phyloP scores from a whole-genome alignment of 495 filamentous ascomycete genomes.

The Aspergillus affinis region DNA sequence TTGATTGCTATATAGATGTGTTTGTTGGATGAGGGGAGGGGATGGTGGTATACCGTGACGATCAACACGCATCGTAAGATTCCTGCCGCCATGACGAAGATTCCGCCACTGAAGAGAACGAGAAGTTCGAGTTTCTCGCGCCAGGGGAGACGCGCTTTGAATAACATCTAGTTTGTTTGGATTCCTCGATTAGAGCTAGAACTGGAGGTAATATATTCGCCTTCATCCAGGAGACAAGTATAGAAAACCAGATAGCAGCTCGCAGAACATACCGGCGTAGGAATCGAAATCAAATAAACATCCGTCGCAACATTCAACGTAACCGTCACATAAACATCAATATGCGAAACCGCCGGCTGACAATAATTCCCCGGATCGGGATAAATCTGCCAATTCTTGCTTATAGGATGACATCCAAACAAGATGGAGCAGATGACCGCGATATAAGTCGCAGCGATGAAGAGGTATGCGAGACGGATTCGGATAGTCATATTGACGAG shows the following conservation, averaged over 20 bases:
- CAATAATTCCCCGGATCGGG: conserved; percentile 55
- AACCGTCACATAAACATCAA: conserved; percentile 49
- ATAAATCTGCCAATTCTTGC: conserved; percentile 59
- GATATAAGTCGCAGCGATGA: conserved; percentile 55
- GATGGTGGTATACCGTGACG: conserved; percentile 39
- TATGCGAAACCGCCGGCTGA: conserved; percentile 48
- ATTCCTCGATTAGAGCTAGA: neutral
- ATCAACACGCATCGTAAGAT: conserved; percentile 60
- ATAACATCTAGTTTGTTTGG: conserved; percentile 45
- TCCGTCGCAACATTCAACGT: conserved; percentile 54
- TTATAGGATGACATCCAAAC: conserved; percentile 51
- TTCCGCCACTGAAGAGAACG: conserved; percentile 57
- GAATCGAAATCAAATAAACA: conserved; percentile 56
- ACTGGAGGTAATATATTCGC: neutral
- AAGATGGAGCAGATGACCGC: conserved; percentile 53
- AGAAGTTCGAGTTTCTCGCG: conserved; percentile 54
- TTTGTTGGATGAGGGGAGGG: conserved; percentile 7
- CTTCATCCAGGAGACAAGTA: neutral
- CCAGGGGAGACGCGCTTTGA: conserved; percentile 50
- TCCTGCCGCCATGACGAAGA: conserved; percentile 59
- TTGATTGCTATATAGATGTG: too few relatives aligned
- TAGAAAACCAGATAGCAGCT: neutral
- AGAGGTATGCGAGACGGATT: conserved; percentile 51
- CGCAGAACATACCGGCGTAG: conserved; percentile 43
- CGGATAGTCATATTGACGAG: conserved; percentile 47